phyloP scores from a whole-genome alignment of 345 rosid genomes.

The Salix caprea region DNA sequence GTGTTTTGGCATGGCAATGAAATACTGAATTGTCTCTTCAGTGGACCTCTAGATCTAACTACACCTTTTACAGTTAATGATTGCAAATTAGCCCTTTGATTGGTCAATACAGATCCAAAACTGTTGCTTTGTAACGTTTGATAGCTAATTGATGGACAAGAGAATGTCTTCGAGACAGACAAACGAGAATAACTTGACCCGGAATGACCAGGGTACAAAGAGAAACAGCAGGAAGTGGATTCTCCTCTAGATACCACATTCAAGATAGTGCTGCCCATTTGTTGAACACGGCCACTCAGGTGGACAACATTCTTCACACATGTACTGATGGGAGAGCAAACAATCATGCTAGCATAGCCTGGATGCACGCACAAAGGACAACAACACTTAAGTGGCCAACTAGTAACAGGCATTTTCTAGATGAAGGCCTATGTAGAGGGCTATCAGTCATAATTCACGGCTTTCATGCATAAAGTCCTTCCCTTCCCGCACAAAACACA shows the following conservation, averaged over 20 bases:
- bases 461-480: neutral
- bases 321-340: constrained; percentile 44
- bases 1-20: constrained; percentile 39
- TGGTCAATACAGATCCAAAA: constrained; percentile 26
- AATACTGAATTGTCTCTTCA: constrained; percentile 42
- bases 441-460: neutral
- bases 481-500: neutral
- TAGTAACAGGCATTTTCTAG: neutral
- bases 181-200: constrained; percentile 31
- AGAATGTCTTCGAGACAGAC: constrained; percentile 39
- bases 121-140: constrained; percentile 23
- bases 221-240: constrained; percentile 35
- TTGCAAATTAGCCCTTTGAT: constrained; percentile 24
- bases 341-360: constrained; percentile 52
- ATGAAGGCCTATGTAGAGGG: neutral
- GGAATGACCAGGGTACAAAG: constrained; percentile 25
- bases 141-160: constrained; percentile 28
- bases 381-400: constrained; percentile 1
- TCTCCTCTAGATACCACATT: constrained; percentile 33
- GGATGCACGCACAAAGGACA: constrained; percentile 15
- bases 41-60: constrained; percentile 22
- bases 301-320: constrained; percentile 48
- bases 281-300: constrained; percentile 33
- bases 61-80: constrained; percentile 38
- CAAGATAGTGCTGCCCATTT: constrained; percentile 38